Evolutionary conservation across 306 rosid genomes (phyloP), one percentile per base, ranked within the genome.

Genomic region (Lathyrus aphaca): DNA sequence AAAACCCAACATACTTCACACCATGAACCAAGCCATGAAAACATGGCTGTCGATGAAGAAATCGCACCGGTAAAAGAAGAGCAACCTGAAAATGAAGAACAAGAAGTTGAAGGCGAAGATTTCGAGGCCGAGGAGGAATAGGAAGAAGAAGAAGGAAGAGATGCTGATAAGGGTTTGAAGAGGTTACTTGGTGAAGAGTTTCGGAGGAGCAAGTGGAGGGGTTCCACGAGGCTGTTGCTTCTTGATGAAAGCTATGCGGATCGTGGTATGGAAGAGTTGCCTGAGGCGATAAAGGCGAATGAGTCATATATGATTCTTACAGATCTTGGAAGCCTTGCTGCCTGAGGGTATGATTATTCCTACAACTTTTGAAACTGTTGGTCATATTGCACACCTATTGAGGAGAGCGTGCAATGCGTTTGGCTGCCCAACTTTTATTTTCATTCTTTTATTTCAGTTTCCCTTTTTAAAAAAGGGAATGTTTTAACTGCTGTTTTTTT

Each of bases 221-320:
- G 96, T 5, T 77, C 96, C 11, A 91, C 91, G 27, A 78, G 99
- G 76, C 64, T 93, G 82, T 75, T 91, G 84, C 89, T 91, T 23
- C 83, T 90, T 75, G 96, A 94, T 68, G 94, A 90, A 66, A 75
- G 80, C 39, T 83, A 79, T 35, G 83, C 84, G 17, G 79, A 55
- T 21, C 68, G 69, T 53, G 60, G 77, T 13, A 66, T 75, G 58
- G 84, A 84, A 56, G 95, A 87, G 54, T 80, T 89, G 75, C 87
- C 98, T 4, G 88, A 87, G 82, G 97, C 97, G n/a, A 80, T 90
- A 45, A 87, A 94, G 98, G 98, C n/a, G n/a, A n/a, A n/a, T 94
- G 76, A 18, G 37, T 71, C 50, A 66, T 40, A 32, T 46, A 66
- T 74, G 29, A 57, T 59, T 68, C 74, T 82, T 86, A 72, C 89